Conservation (phyloP, 2,329 filamentous ascomycete genomes). For the Colletotrichum phormii region DNA sequence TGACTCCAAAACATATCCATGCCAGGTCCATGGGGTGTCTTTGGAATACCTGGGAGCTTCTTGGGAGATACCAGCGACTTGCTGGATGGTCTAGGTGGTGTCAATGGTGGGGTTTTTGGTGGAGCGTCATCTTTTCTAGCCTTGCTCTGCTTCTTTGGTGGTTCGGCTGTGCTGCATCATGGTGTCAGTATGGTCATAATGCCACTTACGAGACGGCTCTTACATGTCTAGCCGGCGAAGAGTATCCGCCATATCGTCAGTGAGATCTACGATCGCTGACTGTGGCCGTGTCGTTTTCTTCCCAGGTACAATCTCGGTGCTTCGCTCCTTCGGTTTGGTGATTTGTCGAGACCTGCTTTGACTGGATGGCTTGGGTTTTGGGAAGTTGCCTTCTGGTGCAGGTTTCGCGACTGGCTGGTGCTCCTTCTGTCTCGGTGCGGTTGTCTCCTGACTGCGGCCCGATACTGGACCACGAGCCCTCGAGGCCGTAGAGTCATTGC, state of each 20-base stretch:
- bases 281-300: background rate
- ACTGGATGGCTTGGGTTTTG: background rate
- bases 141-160: background rate
- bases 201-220: background rate
- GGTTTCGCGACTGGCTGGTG: background rate
- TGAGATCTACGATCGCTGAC: conserved; percentile 7
- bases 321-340: background rate
- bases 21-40: conserved; percentile 63
- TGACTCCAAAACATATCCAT: conserved; percentile 71
- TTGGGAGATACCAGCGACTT: conserved; percentile 44
- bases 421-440: background rate
- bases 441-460: background rate
- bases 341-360: background rate
- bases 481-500: background rate
- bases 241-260: conserved; percentile 17
- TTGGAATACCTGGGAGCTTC: conserved; percentile 57
- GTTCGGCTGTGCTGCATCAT: background rate
- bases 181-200: background rate
- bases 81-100: conserved; percentile 38
- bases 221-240: conserved; percentile 28
- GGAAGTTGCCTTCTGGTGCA: background rate
- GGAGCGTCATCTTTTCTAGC: background rate
- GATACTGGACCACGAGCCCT: background rate
- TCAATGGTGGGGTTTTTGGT: conserved; percentile 22
- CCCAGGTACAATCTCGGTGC: background rate